Conservation (phyloP, 2,329 filamentous ascomycete genomes). For the Colletotrichum sp. region DNA sequence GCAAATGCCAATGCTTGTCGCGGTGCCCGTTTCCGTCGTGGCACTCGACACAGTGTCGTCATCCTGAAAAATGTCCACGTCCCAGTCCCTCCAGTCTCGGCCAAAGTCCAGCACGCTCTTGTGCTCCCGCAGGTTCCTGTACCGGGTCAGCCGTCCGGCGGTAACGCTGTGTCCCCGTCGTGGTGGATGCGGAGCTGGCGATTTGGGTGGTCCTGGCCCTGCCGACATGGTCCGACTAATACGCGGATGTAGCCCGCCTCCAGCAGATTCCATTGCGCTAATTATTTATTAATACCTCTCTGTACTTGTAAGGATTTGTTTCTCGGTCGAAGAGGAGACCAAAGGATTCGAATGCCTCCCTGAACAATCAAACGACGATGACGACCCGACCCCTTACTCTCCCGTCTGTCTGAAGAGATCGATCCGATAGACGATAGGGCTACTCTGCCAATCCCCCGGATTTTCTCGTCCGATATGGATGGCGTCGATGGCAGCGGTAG, state of each 20-base stretch:
- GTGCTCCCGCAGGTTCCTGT: slow-evolving; percentile 16
- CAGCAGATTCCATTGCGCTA: slow-evolving; percentile 6
- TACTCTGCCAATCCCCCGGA: neutral
- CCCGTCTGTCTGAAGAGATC: neutral
- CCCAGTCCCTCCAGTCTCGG: slow-evolving; percentile 18
- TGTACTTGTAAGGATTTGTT: neutral
- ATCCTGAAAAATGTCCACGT: slow-evolving; percentile 18
- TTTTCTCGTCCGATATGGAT: slow-evolving; percentile 1
- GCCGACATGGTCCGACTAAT: slow-evolving; percentile 20
- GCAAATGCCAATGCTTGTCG: slow-evolving; percentile 14
- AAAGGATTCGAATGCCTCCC: neutral
- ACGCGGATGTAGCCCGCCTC: neutral
- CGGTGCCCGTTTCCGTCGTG: slow-evolving; percentile 19
- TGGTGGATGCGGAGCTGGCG: slow-evolving; percentile 17
- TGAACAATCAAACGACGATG: neutral
- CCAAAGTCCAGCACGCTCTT: slow-evolving; percentile 19
- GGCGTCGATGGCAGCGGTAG: neutral
- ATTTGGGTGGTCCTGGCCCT: slow-evolving; percentile 16
- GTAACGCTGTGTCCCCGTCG: slow-evolving; percentile 14
- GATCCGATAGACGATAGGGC: neutral
- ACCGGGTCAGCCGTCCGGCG: slow-evolving; percentile 1
- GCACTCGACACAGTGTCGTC: slow-evolving; percentile 18
- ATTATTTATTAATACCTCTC: neutral
- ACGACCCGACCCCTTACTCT: neutral
- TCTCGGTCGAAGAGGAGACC: neutral